Evolutionary conservation across 2,329 filamentous ascomycete genomes (phyloP), one percentile per base, ranked within the genome.

Genomic region (Xylaria sp.): DNA sequence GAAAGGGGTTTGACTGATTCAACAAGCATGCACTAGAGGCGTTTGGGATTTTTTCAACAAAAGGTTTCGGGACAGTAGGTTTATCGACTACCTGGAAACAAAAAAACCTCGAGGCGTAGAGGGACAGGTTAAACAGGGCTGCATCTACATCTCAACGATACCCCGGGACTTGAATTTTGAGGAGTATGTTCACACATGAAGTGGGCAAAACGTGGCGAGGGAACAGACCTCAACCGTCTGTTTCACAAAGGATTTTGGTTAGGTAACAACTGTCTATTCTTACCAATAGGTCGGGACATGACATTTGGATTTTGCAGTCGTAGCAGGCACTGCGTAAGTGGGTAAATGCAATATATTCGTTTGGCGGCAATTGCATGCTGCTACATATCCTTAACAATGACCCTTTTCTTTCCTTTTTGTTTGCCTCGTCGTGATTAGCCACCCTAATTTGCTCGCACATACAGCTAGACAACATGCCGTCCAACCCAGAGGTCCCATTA

Each of bases 141-240:
- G 73, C 72, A 76, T 77, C 66, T 66, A 78, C 74, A 80, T 80
- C 79, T 80, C 79, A 80, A 80, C 79, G 79, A 80, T 80, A 80
- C 79, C 79, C 78, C 76, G 71, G 73, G 70, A 58, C 65, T 73
- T 68, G 67, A 69, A 66, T 55, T 66, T 66, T 50, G 44, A 50
- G 45, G 60, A 60, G 61, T 60, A 39, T 33, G 45, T 58, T 63
- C 25, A 49, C 61, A 54, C 60, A 59, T 15, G 57, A 25, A 27
- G 39, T 56, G 51, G 31, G 56, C 29, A 61, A 58, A 56, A 56
- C 47, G 55, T 58, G 55, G 36, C 44, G 38, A 45, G 38, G 55
- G 54, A 49, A 51, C 68, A 66, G 65, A 70, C 69, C 67, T 71
- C 70, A 72, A 72, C 70, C 58, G 70, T 71, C 69, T 69, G 65